phyloP scores from a whole-genome alignment of 1,284 basidiomycete species.

The Puccinia hordei region DNA sequence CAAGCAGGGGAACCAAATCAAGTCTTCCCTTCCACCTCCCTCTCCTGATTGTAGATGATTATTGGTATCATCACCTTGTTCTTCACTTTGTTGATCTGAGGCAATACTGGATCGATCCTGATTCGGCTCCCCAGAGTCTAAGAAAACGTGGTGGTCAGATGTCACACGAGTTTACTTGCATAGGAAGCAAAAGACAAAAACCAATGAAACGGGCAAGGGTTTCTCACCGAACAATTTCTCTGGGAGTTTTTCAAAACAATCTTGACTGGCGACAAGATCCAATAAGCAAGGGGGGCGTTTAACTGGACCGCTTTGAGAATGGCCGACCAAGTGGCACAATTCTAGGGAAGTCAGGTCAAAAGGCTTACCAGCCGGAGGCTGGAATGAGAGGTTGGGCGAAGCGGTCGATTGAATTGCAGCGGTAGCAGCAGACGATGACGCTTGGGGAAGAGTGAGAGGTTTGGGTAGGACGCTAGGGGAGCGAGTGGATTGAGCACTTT shows the following conservation, averaged over 20 bases:
- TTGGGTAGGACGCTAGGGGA: conserved; percentile 15
- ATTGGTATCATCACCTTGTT: neutral
- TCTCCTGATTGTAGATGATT: neutral
- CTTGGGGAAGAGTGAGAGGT: neutral
- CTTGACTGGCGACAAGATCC: conserved; percentile 29
- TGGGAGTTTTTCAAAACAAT: conserved; percentile 39
- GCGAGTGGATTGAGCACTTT: conserved; percentile 4
- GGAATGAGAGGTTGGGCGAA: conserved; percentile 6
- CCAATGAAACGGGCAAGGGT: neutral
- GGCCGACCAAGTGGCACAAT: neutral
- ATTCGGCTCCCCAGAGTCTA: neutral
- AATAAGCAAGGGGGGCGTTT: conserved; percentile 20
- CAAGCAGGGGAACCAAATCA: conserved; percentile 29
- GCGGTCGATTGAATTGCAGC: neutral
- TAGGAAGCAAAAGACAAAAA: neutral
- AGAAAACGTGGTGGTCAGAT: neutral
- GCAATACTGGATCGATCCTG: neutral
- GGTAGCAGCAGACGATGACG: neutral
- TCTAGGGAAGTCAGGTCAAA: conserved; percentile 10
- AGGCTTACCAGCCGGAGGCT: neutral
- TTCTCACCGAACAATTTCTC: conserved; percentile 17
- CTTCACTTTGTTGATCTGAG: neutral
- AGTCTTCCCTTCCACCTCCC: neutral
- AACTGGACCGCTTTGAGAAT: neutral
- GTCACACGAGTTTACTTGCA: neutral